Base-by-base conservation (phyloP, 208 protist genomes). In the Lotmaria passim region DNA sequence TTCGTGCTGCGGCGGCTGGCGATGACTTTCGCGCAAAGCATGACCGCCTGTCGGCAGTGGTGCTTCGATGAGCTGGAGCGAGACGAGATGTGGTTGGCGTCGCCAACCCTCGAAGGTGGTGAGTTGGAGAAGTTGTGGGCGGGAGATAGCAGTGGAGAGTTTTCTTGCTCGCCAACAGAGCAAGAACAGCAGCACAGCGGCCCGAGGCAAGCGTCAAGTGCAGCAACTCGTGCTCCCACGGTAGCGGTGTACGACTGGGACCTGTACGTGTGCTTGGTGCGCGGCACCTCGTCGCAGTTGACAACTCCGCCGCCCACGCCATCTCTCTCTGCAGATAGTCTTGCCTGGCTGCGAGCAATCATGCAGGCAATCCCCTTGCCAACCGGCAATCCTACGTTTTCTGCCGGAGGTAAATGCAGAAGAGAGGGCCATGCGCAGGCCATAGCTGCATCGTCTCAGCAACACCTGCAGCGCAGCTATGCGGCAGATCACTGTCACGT, bases 401-500 rank as follows among this genome's bases (percentile, higher is more conserved):
- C 3, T 36, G 6, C 5, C 34, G 21, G 19, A 10, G 12, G 3
- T 3, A 43, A 43, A n/a, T 10, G 52, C 28, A 14, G n/a, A 6
- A 23, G 12, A 43, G 30, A 24, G 41, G 2, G 33, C 12, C 26
- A 28, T 12, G 28, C 21, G 11, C 39, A 15, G 3, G 31, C 26
- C 1, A 28, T 21, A 14, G 7, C 10, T 0, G 1, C 36, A 28
- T 36, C 15, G 8, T 50, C 57, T 15, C 33, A 52, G 19, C 36
- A 26, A 14, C 67, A 57, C 34, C 55, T 43, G 30, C 76, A 75
- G 60, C 21, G 65, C 11, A 62, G 51, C 50, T 84, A 79, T 47
- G 69, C 26, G 14, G 67, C 44, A 4, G 41, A 52, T 26, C 71
- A 86, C 65, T 48, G 73, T 2, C 81, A 86, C 53, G 26, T 86